These are phyloP conservation scores for Candida taoyuanica DNA, from an alignment of 805 yeast species.

Conservation along the genomic window DNA sequence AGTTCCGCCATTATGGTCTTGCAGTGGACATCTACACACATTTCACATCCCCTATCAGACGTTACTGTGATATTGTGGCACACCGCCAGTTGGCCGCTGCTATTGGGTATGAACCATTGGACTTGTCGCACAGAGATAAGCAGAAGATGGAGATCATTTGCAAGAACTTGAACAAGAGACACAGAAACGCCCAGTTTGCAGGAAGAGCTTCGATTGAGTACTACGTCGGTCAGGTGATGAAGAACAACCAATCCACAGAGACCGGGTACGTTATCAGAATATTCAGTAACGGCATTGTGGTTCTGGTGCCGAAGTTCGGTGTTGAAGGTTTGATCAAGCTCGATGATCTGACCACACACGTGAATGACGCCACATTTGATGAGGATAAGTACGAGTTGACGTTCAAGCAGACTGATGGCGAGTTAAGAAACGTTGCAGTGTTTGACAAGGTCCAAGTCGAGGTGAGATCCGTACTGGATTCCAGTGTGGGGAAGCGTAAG, in stretches of 20 bases:
- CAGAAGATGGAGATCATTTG: slow-evolving; percentile 84
- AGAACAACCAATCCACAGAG: slow-evolving; percentile 70
- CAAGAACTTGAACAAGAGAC: slow-evolving; percentile 86
- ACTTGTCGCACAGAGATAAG: slow-evolving; percentile 81
- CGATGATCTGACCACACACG: slow-evolving; percentile 66
- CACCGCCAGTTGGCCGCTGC: slow-evolving; percentile 99
- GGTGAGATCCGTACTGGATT: slow-evolving; percentile 78
- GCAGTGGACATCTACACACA: slow-evolving; percentile 98
- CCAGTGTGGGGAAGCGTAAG: slow-evolving; percentile 85
- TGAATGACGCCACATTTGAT: slow-evolving; percentile 57
- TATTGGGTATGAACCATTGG: slow-evolving; percentile 84
- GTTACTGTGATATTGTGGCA: slow-evolving; percentile 96
- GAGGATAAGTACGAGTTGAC: slow-evolving; percentile 73
- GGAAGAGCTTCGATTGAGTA: slow-evolving; percentile 98
- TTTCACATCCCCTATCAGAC: slow-evolving; percentile 96
- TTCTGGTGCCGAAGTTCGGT: slow-evolving; percentile 92
- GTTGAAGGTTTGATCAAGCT: slow-evolving; percentile 88
- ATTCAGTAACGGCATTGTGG: slow-evolving; percentile 91
- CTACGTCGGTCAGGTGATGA: slow-evolving; percentile 97
- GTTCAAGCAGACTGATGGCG: slow-evolving; percentile 46
- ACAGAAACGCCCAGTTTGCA: slow-evolving; percentile 97
- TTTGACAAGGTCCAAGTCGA: slow-evolving; percentile 85
- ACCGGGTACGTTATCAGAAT: slow-evolving; percentile 91
- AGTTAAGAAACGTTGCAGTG: slow-evolving; percentile 51
- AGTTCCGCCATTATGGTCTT: slow-evolving; percentile 92